Evolutionary conservation across 2,329 filamentous ascomycete species (phyloP), one percentile per base, ranked within the genome.

Genomic region (Microcera coccophila): DNA sequence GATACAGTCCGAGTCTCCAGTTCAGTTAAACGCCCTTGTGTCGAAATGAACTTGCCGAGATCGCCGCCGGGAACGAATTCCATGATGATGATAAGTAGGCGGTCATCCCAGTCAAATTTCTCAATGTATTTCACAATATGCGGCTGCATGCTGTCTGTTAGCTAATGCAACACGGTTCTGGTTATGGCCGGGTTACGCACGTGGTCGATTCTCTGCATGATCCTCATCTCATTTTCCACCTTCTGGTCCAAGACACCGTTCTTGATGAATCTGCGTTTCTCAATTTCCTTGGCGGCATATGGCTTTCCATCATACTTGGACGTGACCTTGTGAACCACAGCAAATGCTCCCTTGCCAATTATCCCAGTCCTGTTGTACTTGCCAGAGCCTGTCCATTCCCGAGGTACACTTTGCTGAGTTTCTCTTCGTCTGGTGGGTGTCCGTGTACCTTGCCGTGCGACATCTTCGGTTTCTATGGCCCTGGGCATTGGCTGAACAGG

Each of bases 31-130:
- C 73, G 66, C 1, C 80, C 79, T 21, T 79, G 65, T 10, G 78
- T 73, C 16, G 70, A 68, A 21, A 97, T 75, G 50, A 86, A 81
- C 36, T 81, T 82, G 41, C 88, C 87, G 11, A 98, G 71, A 62
- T 98, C 91, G 34, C 93, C 93, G 21, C 79, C 78, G 5, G 82
- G 78, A 12, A 97, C 81, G 54, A 79, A 95, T 60, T 98, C 93
- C 93, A 98, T 98, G 63, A 95, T 85, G 62, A 97, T 91, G 64
- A 98, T 95, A 62, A 96, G 90, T 4, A 96, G 75, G 61, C 90
- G 74, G 29, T 87, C 75, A 34, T 83, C 80, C 71, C 87, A 84
- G 52, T 95, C 90, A 53, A 93, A 79, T 59, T 93, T 87, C 56
- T 95, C 90, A 42, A 94, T 81, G 60, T 93, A 98, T 50, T 87